A percentile compares a stretch with the other conserved stretches of the same genome.
phyloP scores from a whole-genome alignment of 169 alveolate genomes.

The Amoebophrya sp. region DNA sequence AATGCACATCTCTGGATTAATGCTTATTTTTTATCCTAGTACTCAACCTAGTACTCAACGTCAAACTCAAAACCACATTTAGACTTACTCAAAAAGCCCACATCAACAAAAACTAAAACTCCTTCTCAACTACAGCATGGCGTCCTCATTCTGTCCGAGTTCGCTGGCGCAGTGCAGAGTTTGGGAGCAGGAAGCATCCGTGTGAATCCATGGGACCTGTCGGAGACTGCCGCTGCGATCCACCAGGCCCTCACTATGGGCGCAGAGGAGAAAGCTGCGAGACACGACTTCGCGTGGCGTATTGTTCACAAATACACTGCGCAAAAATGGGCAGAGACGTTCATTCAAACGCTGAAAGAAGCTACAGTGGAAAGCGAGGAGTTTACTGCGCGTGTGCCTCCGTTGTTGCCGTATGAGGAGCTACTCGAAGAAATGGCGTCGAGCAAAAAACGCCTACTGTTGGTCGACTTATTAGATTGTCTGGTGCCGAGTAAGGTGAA shows the following conservation, averaged over 20 bases:
- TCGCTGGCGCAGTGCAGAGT: conserved; percentile 53
- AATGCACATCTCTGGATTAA: too few species aligned
- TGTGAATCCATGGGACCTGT: conserved; percentile 51
- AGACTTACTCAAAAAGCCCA: too few species aligned
- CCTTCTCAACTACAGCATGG: too few species aligned
- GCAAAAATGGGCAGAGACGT: conserved; percentile 50
- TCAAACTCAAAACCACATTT: too few species aligned
- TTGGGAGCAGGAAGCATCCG: conserved; percentile 47
- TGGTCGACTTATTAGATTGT: conserved; percentile 42
- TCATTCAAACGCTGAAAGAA: conserved; percentile 36
- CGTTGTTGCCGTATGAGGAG: conserved; percentile 36
- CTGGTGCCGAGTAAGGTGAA: conserved; percentile 36
- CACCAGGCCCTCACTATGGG: conserved; percentile 49
- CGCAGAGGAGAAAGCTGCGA: conserved; percentile 38
- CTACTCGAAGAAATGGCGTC: background rate
- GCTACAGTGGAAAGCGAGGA: conserved; percentile 35
- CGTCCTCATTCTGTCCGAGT: conserved; percentile 51
- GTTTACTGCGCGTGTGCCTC: conserved; percentile 37
- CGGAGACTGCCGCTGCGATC: conserved; percentile 49
- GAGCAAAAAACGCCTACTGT: background rate
- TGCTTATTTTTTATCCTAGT: conserved; percentile 56
- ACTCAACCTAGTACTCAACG: conserved; percentile 59
- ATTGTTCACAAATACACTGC: conserved; percentile 35
- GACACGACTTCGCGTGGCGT: conserved; percentile 44
- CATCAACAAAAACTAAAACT: too few species aligned